phyloP scores from a whole-genome alignment of 1,284 basidiomycete genomes.

The Trichosporon sp. region DNA sequence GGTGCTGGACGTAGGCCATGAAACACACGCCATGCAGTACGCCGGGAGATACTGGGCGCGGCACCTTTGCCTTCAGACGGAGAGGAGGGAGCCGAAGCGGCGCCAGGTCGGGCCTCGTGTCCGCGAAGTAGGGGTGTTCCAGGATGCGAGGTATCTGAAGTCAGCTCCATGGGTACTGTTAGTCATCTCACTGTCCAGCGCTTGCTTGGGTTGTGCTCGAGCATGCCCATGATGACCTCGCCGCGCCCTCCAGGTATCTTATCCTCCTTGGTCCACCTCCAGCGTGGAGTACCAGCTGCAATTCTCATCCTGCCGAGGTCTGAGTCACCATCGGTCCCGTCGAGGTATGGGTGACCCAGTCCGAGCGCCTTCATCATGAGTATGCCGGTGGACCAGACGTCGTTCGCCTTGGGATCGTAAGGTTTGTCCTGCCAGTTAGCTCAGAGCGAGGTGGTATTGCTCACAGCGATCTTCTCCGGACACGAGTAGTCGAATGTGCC shows the following conservation, averaged over 20 bases:
- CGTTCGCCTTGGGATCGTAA: slow-evolving; percentile 42
- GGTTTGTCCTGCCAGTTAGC: slow-evolving; percentile 23
- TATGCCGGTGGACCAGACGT: slow-evolving; percentile 47
- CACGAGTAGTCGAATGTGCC: slow-evolving; percentile 47
- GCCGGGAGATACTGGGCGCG: slow-evolving; percentile 17
- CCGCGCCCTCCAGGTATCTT: slow-evolving; percentile 8
- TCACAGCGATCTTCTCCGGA: slow-evolving; percentile 43
- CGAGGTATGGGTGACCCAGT: slow-evolving; percentile 36
- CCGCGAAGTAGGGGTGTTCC: slow-evolving; percentile 33
- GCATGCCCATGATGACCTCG: slow-evolving; percentile 38
- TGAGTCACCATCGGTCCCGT: slow-evolving; percentile 21
- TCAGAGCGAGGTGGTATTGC: not conserved
- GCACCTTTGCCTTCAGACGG: slow-evolving; percentile 19
- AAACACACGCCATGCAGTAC: slow-evolving; percentile 43
- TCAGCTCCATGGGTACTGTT: not conserved
- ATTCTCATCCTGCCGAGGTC: slow-evolving; percentile 28
- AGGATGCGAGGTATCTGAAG: slow-evolving; percentile 41
- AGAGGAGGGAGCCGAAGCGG: slow-evolving; percentile 17
- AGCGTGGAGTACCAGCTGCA: slow-evolving; percentile 20
- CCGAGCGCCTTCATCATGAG: slow-evolving; percentile 38
- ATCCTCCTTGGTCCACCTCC: slow-evolving; percentile 21
- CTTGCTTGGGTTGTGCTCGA: slow-evolving; percentile 28
- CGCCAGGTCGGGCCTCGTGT: slow-evolving; percentile 16
- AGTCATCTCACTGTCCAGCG: slow-evolving; percentile 41
- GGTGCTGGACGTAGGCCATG: slow-evolving; percentile 30